Percentiles rank a stretch among this genome's conserved stretches.
phyloP scores from a whole-genome alignment of 257 asterid species.

The Nicotiana paniculata region DNA sequence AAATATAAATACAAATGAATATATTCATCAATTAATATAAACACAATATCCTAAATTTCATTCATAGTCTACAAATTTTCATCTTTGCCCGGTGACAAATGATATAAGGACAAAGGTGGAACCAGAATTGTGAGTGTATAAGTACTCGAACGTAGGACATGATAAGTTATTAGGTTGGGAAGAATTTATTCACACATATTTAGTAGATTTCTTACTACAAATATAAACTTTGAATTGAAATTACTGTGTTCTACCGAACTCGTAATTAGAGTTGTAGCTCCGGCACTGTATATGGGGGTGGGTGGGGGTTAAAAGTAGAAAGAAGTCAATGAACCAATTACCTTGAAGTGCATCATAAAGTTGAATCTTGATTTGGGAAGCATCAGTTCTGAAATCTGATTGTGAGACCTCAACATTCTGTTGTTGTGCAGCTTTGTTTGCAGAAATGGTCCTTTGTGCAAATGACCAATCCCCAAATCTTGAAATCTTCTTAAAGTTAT shows the following conservation, averaged over 20 bases:
- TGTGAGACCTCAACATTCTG: conserved; percentile 21
- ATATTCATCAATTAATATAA: not conserved
- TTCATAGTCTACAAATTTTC: too few relatives aligned
- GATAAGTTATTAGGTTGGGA: too few relatives aligned
- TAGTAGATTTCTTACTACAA: too few relatives aligned
- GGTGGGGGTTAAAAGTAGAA: not conserved
- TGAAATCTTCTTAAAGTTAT: conserved; percentile 14
- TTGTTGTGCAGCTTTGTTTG: conserved; percentile 34
- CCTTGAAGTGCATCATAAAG: conserved; percentile 58
- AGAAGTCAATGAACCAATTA: not conserved
- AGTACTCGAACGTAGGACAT: fast-evolving
- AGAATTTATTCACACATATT: too few relatives aligned
- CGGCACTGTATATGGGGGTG: not conserved
- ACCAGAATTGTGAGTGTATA: too few relatives aligned
- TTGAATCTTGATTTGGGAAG: conserved; percentile 36
- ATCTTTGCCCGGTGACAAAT: too few relatives aligned
- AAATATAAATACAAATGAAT: not conserved
- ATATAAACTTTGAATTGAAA: too few relatives aligned
- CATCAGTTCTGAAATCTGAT: not conserved
- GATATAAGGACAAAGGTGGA: too few relatives aligned
- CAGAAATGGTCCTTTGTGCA: conserved; percentile 10
- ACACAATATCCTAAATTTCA: too few relatives aligned
- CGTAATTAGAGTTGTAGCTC: too few relatives aligned
- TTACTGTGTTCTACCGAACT: too few relatives aligned
- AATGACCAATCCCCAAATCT: conserved; percentile 18